Conservation (phyloP, 306 rosid species). For the Styphnolobium japonicum region DNA sequence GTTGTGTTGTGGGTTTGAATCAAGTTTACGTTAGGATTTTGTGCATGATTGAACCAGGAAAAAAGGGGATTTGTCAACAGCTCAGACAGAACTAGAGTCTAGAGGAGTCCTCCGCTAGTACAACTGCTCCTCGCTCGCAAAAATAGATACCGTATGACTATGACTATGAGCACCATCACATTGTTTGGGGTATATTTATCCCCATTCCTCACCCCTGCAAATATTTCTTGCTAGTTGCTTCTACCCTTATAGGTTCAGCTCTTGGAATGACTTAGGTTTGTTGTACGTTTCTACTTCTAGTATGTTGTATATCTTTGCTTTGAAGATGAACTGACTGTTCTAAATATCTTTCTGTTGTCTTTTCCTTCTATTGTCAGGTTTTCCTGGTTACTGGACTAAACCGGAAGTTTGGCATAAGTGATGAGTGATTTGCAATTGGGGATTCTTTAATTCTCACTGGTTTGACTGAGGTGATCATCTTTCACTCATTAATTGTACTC, state of each 20-base stretch:
- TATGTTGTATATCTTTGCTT: not conserved
- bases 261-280: slow-evolving; percentile 97
- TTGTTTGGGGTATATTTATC: slow-evolving; percentile 59
- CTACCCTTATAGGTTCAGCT: slow-evolving; percentile 71
- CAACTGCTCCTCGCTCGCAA: slow-evolving; percentile 29
- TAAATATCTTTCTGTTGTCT: not conserved
- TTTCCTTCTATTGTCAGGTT: slow-evolving; percentile 46
- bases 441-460: slow-evolving; percentile 93
- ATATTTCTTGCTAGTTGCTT: slow-evolving; percentile 69
- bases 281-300: slow-evolving; percentile 15
- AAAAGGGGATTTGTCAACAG: slow-evolving; percentile 34
- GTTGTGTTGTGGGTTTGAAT: not conserved
- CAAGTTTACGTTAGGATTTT: no score
- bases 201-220: no score
- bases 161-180: slow-evolving; percentile 28
- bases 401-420: slow-evolving; percentile 73
- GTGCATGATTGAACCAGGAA: slow-evolving; percentile 23
- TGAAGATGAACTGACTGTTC: slow-evolving; percentile 1
- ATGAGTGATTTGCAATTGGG: slow-evolving; percentile 97
- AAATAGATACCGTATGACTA: slow-evolving; percentile 36
- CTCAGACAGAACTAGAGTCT: slow-evolving; percentile 25
- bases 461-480: slow-evolving; percentile 71
- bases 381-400: slow-evolving; percentile 89
- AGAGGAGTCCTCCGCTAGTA: slow-evolving; percentile 33
- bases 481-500: slow-evolving; percentile 15